Percentiles rank a stretch among this genome's conserved stretches.
Evolutionary conservation across 176 grass and related monocot species (phyloP).

Genomic region (Hsuehochloa calcarea): DNA sequence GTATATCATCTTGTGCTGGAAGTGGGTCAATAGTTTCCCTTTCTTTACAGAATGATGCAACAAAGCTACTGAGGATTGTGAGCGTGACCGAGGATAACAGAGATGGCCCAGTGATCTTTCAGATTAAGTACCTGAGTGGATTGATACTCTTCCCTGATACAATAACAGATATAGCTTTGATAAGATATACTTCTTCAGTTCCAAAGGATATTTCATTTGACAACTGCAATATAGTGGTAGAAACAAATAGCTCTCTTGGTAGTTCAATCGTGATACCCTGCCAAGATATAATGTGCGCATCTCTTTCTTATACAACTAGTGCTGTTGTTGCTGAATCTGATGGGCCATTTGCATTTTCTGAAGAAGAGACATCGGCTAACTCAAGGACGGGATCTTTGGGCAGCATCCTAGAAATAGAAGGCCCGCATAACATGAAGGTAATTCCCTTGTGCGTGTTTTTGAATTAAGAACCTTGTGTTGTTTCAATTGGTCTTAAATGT

Average conservation of each 20-base stretch:
- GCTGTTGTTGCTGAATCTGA: conserved; percentile 34
- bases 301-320: conserved; percentile 23
- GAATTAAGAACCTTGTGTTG: conserved; percentile 3
- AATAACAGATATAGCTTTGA: conserved; percentile 66
- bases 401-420: conserved; percentile 47
- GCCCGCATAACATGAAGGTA: conserved; percentile 48
- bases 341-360: conserved; percentile 28
- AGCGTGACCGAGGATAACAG: conserved; percentile 52
- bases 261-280: conserved; percentile 71
- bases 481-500: conserved; percentile 10
- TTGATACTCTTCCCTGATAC: conserved; percentile 72
- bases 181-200: conserved; percentile 50
- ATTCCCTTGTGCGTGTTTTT: conserved; percentile 19
- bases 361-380: conserved; percentile 41
- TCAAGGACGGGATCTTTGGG: conserved; percentile 49
- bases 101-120: conserved; percentile 53
- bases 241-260: conserved; percentile 69
- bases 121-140: conserved; percentile 63
- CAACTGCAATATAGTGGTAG: conserved; percentile 73
- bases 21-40: conserved; percentile 61
- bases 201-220: conserved; percentile 42
- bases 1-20: conserved; percentile 46
- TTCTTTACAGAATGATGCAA: conserved; percentile 67
- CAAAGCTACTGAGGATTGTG: conserved; percentile 48
- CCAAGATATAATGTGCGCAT: conserved; percentile 51